Evolutionary conservation across 768 basidiomycete species (phyloP).

Genomic region (Xerocomellus amylosporus): DNA sequence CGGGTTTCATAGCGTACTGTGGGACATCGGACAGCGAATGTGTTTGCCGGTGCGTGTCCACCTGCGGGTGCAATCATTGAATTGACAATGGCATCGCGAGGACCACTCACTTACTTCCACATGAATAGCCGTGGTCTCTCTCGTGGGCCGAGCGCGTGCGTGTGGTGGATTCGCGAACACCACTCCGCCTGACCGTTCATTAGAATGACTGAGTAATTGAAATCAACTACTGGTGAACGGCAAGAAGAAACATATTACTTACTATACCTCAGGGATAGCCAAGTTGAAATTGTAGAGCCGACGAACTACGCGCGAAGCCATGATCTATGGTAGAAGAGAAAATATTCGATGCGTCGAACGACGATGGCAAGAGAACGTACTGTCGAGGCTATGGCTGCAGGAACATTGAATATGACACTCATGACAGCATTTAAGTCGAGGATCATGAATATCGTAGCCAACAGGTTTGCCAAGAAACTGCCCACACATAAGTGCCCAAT

Average conservation of each 20-base stretch:
- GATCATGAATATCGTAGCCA: slow-evolving; percentile 60
- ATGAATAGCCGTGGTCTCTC: slow-evolving; percentile 26
- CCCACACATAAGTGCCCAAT: slow-evolving; percentile 20
- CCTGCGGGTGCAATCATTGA: slow-evolving; percentile 16
- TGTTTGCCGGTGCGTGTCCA: slow-evolving; percentile 29
- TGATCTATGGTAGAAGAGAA: slow-evolving; percentile 39
- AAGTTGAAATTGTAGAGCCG: slow-evolving; percentile 50
- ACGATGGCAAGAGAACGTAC: slow-evolving; percentile 29
- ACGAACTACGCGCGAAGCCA: slow-evolving; percentile 59
- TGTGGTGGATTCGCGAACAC: slow-evolving; percentile 16
- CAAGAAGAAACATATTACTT: slow-evolving; percentile 7
- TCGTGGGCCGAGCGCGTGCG: slow-evolving; percentile 15
- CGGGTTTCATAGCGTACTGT: slow-evolving; percentile 23
- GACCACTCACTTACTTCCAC: slow-evolving; percentile 31
- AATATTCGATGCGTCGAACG: neutral
- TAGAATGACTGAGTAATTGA: slow-evolving; percentile 15
- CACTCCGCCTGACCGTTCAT: slow-evolving; percentile 18
- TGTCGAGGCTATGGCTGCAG: slow-evolving; percentile 54
- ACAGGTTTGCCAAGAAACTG: slow-evolving; percentile 41
- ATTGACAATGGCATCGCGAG: neutral
- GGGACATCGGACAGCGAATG: slow-evolving; percentile 26
- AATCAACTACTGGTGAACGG: neutral
- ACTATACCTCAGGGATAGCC: slow-evolving; percentile 29
- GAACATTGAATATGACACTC: slow-evolving; percentile 64
- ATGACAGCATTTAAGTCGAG: slow-evolving; percentile 64